Evolutionary conservation across 805 yeast genomes (phyloP), one percentile per base, ranked within the genome.

Genomic region (Candida argentea): DNA sequence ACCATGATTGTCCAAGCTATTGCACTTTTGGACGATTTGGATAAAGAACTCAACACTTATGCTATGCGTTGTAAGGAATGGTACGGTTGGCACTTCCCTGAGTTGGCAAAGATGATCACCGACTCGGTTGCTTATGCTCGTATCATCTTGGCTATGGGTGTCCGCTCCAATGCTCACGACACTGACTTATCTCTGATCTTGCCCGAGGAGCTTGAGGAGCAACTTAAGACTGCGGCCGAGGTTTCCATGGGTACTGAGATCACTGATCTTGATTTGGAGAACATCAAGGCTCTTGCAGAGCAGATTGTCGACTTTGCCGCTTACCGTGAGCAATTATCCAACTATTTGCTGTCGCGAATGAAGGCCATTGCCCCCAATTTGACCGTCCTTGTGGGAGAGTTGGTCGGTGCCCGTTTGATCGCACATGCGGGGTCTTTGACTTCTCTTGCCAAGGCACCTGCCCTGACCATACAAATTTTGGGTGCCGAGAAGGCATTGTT

Each of bases 1-100:
- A 89, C 93, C 40, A 91, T 91, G 98, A 89, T 91, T 55, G 93
- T 91, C 39, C 98, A 91, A 67, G 98, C 98, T 34, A 91, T 91
- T 61, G 95, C 97, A 13, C 68, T 91, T 42, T 72, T 91, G 50
- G 98, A 91, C 50, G 96, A 91, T 52, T 72, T 91, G 48, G 98
- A 91, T 67, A 91, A 91, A 65, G 98, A 91, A 61, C 73, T 91
- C 48, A 91, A 91, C 67, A 91, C 96, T 29, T 91, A 89, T 49
- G 95, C 97, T 43, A 91, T 91, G 98, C 78, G 98, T 67, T 76
- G 89, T 64, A 91, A 89, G 67, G 98, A 91, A 66, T 91, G 98
- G 98, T 91, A 91, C 65, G 98, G 98, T 42, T 91, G 98, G 98
- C 98, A 91, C 62, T 91, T 91, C 78, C 98, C 98, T 22, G 98